These are phyloP conservation scores for Alternaria gansuensis DNA, from an alignment of 2,329 filamentous ascomycete genomes.

Conservation along the genomic window DNA sequence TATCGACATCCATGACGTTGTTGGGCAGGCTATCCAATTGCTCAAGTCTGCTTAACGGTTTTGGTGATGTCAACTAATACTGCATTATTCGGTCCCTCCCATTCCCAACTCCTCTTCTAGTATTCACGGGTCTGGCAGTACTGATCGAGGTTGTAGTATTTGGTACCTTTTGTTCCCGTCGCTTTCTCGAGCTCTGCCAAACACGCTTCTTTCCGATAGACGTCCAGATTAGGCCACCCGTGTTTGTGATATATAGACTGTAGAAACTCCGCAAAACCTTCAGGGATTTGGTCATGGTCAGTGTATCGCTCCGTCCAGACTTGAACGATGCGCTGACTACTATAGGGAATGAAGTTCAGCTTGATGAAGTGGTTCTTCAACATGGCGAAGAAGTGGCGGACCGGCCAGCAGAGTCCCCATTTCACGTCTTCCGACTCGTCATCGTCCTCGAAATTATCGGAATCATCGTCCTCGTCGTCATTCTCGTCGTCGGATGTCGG, in stretches of 20 bases:
- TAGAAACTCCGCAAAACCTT: background rate
- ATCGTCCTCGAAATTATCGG: background rate
- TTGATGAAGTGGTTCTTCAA: constrained; percentile 2
- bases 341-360: constrained; percentile 2
- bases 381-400: constrained; percentile 2
- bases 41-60: too few species aligned
- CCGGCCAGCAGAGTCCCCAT: constrained; percentile 3
- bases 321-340: background rate
- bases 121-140: constrained; percentile 1
- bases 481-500: background rate
- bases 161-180: background rate
- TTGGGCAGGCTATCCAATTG: too few species aligned
- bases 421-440: background rate
- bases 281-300: background rate
- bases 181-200: constrained; percentile 3
- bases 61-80: background rate
- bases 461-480: background rate
- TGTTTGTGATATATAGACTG: constrained; percentile 4
- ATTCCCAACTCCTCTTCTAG: background rate
- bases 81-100: background rate
- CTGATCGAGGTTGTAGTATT: background rate
- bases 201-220: constrained; percentile 4
- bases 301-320: constrained; percentile 4
- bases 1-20: too few species aligned
- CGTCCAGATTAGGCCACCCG: constrained; percentile 1